Conservation (phyloP, 371 early-diverging fungal species). For the Homolaphlyctis polyrhiza region DNA sequence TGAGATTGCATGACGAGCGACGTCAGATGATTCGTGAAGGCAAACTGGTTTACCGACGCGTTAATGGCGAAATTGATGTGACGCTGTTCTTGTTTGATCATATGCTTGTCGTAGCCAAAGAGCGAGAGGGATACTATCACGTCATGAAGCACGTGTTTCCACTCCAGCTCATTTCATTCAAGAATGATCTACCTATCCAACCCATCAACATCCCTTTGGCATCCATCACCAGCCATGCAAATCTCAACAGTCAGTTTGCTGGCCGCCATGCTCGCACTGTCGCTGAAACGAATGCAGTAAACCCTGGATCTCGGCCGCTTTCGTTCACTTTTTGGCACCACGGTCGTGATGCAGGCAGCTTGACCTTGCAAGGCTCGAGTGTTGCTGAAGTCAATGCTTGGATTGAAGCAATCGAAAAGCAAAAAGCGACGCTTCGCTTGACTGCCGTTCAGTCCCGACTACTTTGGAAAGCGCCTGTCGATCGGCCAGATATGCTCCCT, state of each 20-base stretch:
- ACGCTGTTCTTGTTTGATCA: conserved; percentile 83
- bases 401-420: conserved; percentile 73
- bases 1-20: no score
- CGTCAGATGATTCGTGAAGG: conserved; percentile 77
- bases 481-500: background rate
- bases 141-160: conserved; percentile 33
- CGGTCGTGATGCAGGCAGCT: conserved; percentile 60
- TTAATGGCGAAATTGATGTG: conserved; percentile 57
- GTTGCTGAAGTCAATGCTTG: conserved; percentile 72
- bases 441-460: conserved; percentile 45
- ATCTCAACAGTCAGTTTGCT: background rate
- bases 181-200: background rate
- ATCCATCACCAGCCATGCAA: no score
- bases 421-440: conserved; percentile 44
- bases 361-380: conserved; percentile 68
- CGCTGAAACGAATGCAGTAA: background rate
- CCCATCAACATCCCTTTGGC: no score
- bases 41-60: conserved; percentile 62
- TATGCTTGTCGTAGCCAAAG: conserved; percentile 65
- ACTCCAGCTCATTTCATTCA: conserved; percentile 14
- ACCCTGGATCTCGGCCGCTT: conserved; percentile 9
- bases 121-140: conserved; percentile 60
- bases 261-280: background rate
- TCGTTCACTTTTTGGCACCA: conserved; percentile 70
- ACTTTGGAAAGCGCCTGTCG: background rate